Base-by-base conservation (phyloP, 169 alveolate species). In the Besnoitia besnoiti region DNA sequence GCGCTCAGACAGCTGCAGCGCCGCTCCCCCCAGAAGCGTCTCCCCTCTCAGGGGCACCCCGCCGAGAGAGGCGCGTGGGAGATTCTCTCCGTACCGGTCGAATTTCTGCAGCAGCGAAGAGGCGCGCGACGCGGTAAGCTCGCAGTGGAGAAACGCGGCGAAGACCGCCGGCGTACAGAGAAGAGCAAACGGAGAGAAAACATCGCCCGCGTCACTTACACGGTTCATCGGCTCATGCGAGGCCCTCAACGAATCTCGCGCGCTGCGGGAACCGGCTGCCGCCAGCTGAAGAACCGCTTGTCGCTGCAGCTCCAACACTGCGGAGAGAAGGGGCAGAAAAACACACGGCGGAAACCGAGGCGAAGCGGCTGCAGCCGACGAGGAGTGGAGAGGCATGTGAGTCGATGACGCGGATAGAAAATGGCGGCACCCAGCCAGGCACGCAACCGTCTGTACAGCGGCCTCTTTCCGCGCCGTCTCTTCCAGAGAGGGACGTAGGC, bases 231-330 rank as follows among this genome's bases (percentile, higher is more conserved):
- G 30, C 33, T 27, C 87, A 4, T 27, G 14, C 37, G 49, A 19
- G 61, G 40, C 3, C 85, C 51, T 35, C 33, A 39, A 42, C 5
- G 61, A 19, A 55, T 4, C 87, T 30, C 27, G 10, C 59, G 30
- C 39, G 37, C 33, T 1, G 35, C 33, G 1, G 59, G 40, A 5
- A 73, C 44, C 46, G 39, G 91, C 87, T 0, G 49, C 8, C 16
- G 91, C 91, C 19, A 82, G 82, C 40, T 91, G 94, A n/a, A 89
- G 87, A 39, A 91, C 47, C 0, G 91, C 91, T 24, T 84, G 94
- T 39, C 88, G 79, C 91, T 91, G 94, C 55, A 91, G 88, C 46
- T 91, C 94, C 21, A 14, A 1, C 21, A 77, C 87, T 42, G 87
- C 55, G 8, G 14, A 7, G 21, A 30, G 40, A 37, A 77, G 87